A percentile compares a stretch with the other conserved stretches of the same genome.
phyloP scores from a whole-genome alignment of 2,329 filamentous ascomycete genomes.

The Epichloe gansuensis region DNA sequence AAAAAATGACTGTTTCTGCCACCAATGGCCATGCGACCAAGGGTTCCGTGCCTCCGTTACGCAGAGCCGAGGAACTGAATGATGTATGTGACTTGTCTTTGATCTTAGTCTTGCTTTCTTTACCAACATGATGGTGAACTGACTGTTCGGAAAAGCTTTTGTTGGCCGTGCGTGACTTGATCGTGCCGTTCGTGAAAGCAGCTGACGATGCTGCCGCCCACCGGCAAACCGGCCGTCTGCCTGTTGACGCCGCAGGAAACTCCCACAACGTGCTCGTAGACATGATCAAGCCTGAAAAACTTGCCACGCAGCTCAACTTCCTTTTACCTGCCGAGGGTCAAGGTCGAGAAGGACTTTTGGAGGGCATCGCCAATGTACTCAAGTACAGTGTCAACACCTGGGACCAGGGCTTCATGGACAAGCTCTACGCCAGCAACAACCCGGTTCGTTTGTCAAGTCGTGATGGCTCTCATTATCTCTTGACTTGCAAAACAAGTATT shows the following conservation, averaged over 20 bases:
- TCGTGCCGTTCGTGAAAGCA: slow-evolving; percentile 57
- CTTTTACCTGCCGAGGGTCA: slow-evolving; percentile 44
- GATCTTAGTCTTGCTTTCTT: neutral
- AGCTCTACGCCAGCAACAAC: slow-evolving; percentile 84
- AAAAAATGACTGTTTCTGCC: neutral
- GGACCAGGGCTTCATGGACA: slow-evolving; percentile 93
- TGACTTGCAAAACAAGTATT: neutral
- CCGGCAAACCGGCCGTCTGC: slow-evolving; percentile 37
- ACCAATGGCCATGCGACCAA: slow-evolving; percentile 9
- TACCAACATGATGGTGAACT: neutral
- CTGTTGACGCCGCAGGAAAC: slow-evolving; percentile 25
- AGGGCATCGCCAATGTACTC: slow-evolving; percentile 57
- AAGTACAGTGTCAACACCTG: slow-evolving; percentile 94
- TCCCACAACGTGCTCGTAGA: slow-evolving; percentile 50
- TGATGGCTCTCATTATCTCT: neutral
- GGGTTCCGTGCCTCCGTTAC: slow-evolving; percentile 13
- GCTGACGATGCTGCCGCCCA: slow-evolving; percentile 49
- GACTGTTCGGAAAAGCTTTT: slow-evolving; percentile 41
- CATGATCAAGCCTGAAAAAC: slow-evolving; percentile 42
- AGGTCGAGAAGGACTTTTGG: slow-evolving; percentile 62
- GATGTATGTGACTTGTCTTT: slow-evolving; percentile 13
- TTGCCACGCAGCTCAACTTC: slow-evolving; percentile 43
- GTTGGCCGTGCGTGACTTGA: slow-evolving; percentile 50
- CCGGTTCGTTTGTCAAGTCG: slow-evolving; percentile 37
- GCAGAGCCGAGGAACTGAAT: slow-evolving; percentile 21